Evolutionary conservation across 2,329 filamentous ascomycete species (phyloP).

Genomic region (Mycogone perniciosa): DNA sequence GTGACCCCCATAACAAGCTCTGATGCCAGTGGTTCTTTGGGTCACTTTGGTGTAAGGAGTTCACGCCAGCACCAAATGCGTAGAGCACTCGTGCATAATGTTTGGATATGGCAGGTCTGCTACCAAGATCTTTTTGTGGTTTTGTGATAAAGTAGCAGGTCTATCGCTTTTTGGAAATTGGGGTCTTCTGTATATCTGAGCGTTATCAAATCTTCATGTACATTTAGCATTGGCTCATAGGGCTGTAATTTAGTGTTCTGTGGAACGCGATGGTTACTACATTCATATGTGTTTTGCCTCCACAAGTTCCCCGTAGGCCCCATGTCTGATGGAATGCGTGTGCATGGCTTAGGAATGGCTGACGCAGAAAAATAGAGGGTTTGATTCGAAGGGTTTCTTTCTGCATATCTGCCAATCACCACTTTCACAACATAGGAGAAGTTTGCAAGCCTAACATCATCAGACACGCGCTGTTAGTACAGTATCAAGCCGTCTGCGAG

Average conservation of each 20-base stretch:
- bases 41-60: background rate
- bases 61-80: background rate
- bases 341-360: too few species aligned
- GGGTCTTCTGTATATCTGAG: constrained; percentile 20
- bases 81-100: background rate
- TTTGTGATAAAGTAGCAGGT: constrained; percentile 8
- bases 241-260: constrained; percentile 33
- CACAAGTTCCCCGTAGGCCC: too few species aligned
- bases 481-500: too few species aligned
- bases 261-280: too few species aligned
- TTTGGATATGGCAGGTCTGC: background rate
- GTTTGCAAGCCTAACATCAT: too few species aligned
- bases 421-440: too few species aligned
- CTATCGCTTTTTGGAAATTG: constrained; percentile 6
- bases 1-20: background rate
- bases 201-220: constrained; percentile 22
- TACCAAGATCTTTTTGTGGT: constrained; percentile 6
- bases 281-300: too few species aligned
- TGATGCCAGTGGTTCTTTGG: background rate
- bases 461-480: too few species aligned
- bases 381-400: too few species aligned
- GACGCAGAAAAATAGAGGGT: too few species aligned
- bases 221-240: constrained; percentile 36
- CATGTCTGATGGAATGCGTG: too few species aligned
- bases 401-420: too few species aligned